Evolutionary conservation across 805 yeast species (phyloP), one percentile per base, ranked within the genome.

Genomic region (Grigorovia jiainica): DNA sequence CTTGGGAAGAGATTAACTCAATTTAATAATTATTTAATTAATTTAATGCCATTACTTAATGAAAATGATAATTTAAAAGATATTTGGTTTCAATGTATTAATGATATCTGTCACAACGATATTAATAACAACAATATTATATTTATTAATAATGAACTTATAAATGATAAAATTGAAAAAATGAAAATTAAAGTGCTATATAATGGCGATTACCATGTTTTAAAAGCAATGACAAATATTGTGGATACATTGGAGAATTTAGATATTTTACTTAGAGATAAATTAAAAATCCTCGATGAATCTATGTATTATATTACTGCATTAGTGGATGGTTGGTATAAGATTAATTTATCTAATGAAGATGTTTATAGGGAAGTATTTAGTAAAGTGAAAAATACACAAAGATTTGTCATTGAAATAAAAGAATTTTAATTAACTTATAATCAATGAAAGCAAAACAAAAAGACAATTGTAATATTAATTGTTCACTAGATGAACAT

Each of bases 121-220:
- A 16, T 27, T 33, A 30, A 36, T 11, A 35, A 40, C 6, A 23
- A 32, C 2, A 23, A 18, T 4, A n/a, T n/a, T n/a, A n/a, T n/a
- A n/a, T n/a, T n/a, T n/a, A n/a, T n/a, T n/a, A n/a, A n/a, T 16
- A 36, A 13, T 19, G 25, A 32, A 15, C 16, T 9, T 16, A 33
- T 19, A 9, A 16, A 24, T 21, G 18, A 34, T 20, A 20, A 34
- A n/a, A 24, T 21, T 33, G 10, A 17, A 7, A 13, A 34, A 18
- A 39, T 52, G 2, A 54, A 52, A 36, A 38, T 55, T n/a, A 55
- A 55, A 40, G 46, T 51, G 7, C 37, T 48, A 17, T 43, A 46
- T 31, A 35, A 47, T 24, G 51, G 44, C 16, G 57, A 55, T 25
- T 55, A 51, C 38, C 50, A 50, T 38, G 57, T 44, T 8, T 36